These are phyloP conservation scores for Fusarium bactridioides DNA, from an alignment of 2,329 filamentous ascomycete species.

Conservation along the genomic window DNA sequence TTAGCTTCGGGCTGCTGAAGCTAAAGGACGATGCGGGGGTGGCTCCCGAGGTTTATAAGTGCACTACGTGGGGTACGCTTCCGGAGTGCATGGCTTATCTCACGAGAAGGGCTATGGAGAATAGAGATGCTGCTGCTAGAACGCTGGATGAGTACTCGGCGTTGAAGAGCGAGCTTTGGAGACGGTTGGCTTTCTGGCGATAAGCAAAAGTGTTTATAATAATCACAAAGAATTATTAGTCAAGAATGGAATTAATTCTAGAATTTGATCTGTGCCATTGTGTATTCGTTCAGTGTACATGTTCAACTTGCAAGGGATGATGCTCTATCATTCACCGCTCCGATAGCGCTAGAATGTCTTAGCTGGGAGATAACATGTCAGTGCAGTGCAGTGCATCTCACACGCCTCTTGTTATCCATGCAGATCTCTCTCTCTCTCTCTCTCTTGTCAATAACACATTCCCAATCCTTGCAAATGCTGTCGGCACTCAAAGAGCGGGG, in stretches of 20 bases:
- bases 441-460: not conserved
- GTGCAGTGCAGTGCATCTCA: not conserved
- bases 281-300: not conserved
- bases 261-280: not conserved
- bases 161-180: conserved; percentile 42
- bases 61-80: conserved; percentile 51
- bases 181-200: conserved; percentile 42
- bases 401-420: not conserved
- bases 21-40: conserved; percentile 38
- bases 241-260: not conserved
- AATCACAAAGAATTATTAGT: not conserved
- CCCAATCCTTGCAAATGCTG: not conserved
- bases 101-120: conserved; percentile 49
- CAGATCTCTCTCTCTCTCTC: not conserved
- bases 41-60: conserved; percentile 49
- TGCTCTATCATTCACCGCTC: not conserved
- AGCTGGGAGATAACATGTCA: not conserved
- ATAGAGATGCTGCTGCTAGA: conserved; percentile 48
- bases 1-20: conserved; percentile 59
- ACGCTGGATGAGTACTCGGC: conserved; percentile 44
- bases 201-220: not conserved
- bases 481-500: not conserved
- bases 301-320: not conserved
- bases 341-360: not conserved
- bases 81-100: conserved; percentile 51